Evolutionary conservation across 108 stramenopile species (phyloP), one percentile per base, ranked within the genome.

Genomic region (Cyclostephanos tholiformis): DNA sequence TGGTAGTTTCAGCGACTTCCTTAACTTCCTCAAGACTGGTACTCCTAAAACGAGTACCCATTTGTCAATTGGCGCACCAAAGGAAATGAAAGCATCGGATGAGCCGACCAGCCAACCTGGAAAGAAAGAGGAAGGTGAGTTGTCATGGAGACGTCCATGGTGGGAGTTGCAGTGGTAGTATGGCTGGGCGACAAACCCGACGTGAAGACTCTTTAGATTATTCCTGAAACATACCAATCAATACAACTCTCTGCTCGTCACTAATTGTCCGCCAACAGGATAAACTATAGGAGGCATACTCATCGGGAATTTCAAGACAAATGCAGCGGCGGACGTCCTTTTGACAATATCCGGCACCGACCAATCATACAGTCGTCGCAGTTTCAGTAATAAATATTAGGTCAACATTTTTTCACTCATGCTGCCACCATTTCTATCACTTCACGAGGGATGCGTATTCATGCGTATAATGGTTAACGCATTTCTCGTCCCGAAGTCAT

Each of bases 151-250:
- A 14, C 44, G 44, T 46, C 44, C 44, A 46, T 46, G 44, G 44
- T 46, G 44, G 44, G 44, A 46, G 44, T 46, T 46, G 44, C 44
- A 46, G 44, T 46, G 44, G 44, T 46, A 46, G 44, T 46, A 14
- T 17, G 44, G 44, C 14, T 0, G 44, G 16, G 44, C 44, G 41
- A 41, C 41, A 17, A 17, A 17, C 14, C 16, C 44, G 3, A 46
- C 14, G 44, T 46, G 14, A 14, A 13, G 44, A 14, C 44, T 14
- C 44, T 46, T 46, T 46, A 46, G 44, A 46, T 46, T 46, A 46
- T 46, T 46, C 44, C 44, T 16, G 44, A 46, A 0, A 46, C 44
- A 16, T 14, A 46, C 44, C 44, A 14, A 46, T 4, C 44, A 14
- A 46, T 46, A 3, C 1, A 46, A 14, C 44, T 46, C 2, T 16